Evolutionary conservation across 805 yeast genomes (phyloP).

Genomic region (Myxozyma udenii): DNA sequence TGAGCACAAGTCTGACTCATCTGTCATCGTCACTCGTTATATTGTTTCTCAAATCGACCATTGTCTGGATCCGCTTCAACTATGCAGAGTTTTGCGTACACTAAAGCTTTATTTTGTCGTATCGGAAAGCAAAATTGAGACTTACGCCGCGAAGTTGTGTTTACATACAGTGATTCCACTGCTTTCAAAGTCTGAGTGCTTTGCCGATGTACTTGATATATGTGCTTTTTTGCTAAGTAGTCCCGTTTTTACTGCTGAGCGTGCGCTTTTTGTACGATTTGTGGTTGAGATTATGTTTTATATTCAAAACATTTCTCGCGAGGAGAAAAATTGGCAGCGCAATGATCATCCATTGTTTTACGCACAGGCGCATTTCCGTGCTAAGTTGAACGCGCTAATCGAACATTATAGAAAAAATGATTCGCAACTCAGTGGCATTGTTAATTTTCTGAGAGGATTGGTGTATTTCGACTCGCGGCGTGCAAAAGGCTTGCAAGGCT

Average conservation of each 20-base stretch:
- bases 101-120: constrained; percentile 10
- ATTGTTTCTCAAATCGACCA: constrained; percentile 3
- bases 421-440: no score
- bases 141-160: constrained; percentile 11
- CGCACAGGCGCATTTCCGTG: no score
- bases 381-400: no score
- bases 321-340: no score
- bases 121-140: neutral
- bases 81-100: constrained; percentile 5
- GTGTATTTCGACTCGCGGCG: constrained; percentile 3
- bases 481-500: neutral
- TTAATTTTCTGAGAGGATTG: neutral
- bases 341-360: no score
- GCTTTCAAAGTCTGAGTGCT: constrained; percentile 4
- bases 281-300: constrained; percentile 4
- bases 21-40: constrained; percentile 10
- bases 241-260: neutral
- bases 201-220: constrained; percentile 11
- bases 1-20: no score
- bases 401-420: no score
- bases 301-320: constrained; percentile 1
- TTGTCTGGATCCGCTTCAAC: constrained; percentile 6
- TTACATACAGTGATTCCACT: constrained; percentile 19
- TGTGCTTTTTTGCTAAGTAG: neutral
- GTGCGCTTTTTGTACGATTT: constrained; percentile 9